Percentiles rank a stretch among this genome's conserved stretches.
Evolutionary conservation across 495 filamentous ascomycete species (phyloP).

Genomic region (Neurospora sp.): DNA sequence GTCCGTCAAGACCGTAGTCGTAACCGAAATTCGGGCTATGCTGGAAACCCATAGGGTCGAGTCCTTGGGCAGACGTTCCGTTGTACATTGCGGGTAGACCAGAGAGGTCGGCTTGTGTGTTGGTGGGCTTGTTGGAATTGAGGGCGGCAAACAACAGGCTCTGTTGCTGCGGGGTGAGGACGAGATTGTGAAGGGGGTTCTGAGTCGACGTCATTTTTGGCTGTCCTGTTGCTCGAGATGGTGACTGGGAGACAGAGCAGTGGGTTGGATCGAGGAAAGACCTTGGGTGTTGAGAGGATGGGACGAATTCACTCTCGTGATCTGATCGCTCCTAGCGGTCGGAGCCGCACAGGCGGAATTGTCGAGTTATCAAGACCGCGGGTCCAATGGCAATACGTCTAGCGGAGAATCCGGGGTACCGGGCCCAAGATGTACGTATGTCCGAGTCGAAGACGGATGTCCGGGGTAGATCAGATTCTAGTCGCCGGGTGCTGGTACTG

Average conservation of each 20-base stretch:
- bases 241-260: neutral
- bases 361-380: neutral
- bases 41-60: conserved; percentile 35
- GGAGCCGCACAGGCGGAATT: neutral
- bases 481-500: neutral
- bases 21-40: conserved; percentile 76
- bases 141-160: conserved; percentile 80
- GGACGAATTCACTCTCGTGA: neutral
- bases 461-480: neutral
- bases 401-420: neutral
- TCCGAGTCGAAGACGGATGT: neutral
- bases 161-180: conserved; percentile 77
- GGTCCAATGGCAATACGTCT: neutral
- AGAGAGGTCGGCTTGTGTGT: conserved; percentile 35
- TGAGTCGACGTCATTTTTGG: conserved; percentile 36
- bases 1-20: conserved; percentile 46
- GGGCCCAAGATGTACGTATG: neutral
- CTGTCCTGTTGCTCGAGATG: conserved; percentile 16
- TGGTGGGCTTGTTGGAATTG: conserved; percentile 53
- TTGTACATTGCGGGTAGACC: conserved; percentile 36
- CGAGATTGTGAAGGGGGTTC: conserved; percentile 31
- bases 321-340: neutral
- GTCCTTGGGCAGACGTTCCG: conserved; percentile 38
- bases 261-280: neutral
- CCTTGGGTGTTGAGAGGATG: neutral